Percentiles rank a stretch among this genome's conserved stretches.
These are phyloP conservation scores for Saccharomyces uvarum DNA, from an alignment of 1,139 yeast genomes.

Conservation along the genomic window DNA sequence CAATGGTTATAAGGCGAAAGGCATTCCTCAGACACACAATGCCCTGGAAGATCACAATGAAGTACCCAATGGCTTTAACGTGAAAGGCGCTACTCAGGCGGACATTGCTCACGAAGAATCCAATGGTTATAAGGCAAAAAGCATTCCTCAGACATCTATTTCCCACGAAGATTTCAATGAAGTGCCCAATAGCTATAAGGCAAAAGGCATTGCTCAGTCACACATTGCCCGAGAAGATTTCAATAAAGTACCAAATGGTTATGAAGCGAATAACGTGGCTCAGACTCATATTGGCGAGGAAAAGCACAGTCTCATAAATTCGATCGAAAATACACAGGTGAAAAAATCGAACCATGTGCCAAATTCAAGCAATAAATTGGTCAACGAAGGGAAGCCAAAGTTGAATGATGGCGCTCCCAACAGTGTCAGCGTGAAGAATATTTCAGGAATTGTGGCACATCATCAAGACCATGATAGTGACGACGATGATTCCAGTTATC, in stretches of 20 bases:
- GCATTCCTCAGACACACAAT: no score
- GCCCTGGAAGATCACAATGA: not conserved
- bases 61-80: not conserved
- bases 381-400: not conserved
- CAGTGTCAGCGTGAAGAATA: not conserved
- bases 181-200: no score
- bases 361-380: not conserved
- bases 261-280: not conserved
- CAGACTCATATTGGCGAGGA: not conserved
- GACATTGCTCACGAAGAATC: not conserved
- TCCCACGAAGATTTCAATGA: not conserved
- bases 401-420: not conserved
- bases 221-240: no score
- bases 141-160: not conserved
- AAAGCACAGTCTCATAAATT: not conserved
- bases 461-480: constrained; percentile 7
- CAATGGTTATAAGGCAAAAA: not conserved
- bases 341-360: not conserved
- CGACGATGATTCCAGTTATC: constrained; percentile 10
- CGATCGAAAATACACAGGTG: not conserved
- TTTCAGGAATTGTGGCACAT: not conserved
- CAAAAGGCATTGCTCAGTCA: no score
- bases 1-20: no score
- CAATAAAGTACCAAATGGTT: not conserved
- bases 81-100: not conserved